Evolutionary conservation across 2,329 filamentous ascomycete genomes (phyloP), one percentile per base, ranked within the genome.

Genomic region (Geosmithia putterillii): DNA sequence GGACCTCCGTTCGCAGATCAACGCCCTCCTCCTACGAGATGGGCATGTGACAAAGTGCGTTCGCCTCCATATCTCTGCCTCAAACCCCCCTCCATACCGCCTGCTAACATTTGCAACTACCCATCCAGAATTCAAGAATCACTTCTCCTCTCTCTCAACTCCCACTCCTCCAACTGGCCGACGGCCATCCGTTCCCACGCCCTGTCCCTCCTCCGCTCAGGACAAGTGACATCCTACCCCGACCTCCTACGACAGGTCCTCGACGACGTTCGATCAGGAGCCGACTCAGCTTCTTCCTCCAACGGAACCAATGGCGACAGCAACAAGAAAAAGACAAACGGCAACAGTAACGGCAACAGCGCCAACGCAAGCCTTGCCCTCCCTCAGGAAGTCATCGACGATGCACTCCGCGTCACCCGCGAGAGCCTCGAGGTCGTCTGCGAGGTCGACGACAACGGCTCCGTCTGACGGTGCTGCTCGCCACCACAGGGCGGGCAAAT

Each of bases 1-100:
- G 7, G 77, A 81, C 45, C 59, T 81, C 45, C 67, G 78, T 19
- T 80, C 76, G 2, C 70, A 79, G 51, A 76, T 82, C 52, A 81
- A 82, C 54, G 65, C 67, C 9, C 52, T 74, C 12, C 61, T 82
- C 20, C 63, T 81, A 28, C 65, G 67, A 36, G 75, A 78, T 39
- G 77, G 77, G 3, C 72, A 80, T 48, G 70, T 80, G 20, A 59
- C 66, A 40, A 77, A 73, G 78, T 81, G 64, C 42, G 62, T 48
- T 21, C 14, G 35, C 10, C 9, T 25, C 34, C 18, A 19, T 39
- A 23, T 19, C 35, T 40, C 19, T 35, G 15, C 9, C 28, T 7
- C n/a, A 8, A 4, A 14, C 6, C 17, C 17, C 22, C 19, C 20
- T 9, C 28, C 37, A 3, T 19, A 15, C n/a, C 3, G 10, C 15